Base-by-base conservation (phyloP, 228 moss, liverwort and hornwort genomes). In the Sphagnum fallax region DNA sequence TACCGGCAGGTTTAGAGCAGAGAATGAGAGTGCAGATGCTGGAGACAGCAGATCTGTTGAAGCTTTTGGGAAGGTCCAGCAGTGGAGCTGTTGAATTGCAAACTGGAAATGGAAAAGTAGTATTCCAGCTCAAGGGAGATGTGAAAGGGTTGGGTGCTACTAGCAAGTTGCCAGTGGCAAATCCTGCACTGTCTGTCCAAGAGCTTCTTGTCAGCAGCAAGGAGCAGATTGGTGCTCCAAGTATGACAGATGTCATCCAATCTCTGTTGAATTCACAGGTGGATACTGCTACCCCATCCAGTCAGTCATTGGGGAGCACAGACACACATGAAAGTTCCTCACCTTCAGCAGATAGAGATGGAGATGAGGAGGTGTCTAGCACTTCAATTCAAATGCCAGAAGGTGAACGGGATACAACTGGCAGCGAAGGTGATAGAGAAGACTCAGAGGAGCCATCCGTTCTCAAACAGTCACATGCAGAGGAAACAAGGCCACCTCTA, bases 21-120 rank as follows among this genome's bases (percentile, higher is more conserved):
- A 64, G 61, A 6, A 5, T 6, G 9, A 68, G 64, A 63, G 9
- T 9, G 12, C 72, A 72, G 16, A 6, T 52, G 47, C 16, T 7
- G 57, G 50, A 60, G 51, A 7, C 51, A 5, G 11, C 63, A 47
- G 62, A 72, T 47, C 5, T 48, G 32, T 49, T 78, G 69, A 50
- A 49, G 5, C 49, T 78, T 4, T 16, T 78, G 51, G 65, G 53
- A 50, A 66, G 58, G 16, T 68, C 67, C 47, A 70, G 65, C 12
- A 16, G 58, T 12, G 69, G 59, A 48, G 50, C 68, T 50, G 66
- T 59, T 9, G 62, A 51, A 16, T 32, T 77, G 67, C 68, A 64
- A 72, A 14, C 32, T 63, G 70, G 53, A 14, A 69, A 69, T 73
- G 52, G 66, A 66, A 52, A 60, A 49, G 6, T 69, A 14, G 65